A percentile compares a stretch with the other conserved stretches of the same genome.
phyloP scores from a whole-genome alignment of 768 basidiomycete genomes.

The Amanita rimosa region DNA sequence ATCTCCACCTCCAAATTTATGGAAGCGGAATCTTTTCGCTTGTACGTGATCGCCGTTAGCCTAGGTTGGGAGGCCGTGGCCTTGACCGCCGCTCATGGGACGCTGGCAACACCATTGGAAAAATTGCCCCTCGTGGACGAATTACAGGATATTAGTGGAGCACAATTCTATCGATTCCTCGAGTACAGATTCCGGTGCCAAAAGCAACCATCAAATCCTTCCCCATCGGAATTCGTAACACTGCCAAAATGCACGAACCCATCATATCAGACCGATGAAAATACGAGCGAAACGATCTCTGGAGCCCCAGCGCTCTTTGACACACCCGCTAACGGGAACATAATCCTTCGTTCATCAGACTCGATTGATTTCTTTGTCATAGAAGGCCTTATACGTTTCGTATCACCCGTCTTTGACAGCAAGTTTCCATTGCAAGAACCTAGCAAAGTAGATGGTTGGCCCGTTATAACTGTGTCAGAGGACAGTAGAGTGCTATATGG shows the following conservation, averaged over 20 bases:
- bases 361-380: neutral
- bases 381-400: neutral
- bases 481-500: conserved; percentile 5
- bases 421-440: conserved; percentile 18
- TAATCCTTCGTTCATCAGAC: conserved; percentile 4
- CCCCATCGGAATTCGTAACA: neutral
- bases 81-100: conserved; percentile 20
- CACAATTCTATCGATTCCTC: neutral
- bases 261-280: neutral
- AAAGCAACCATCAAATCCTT: too few species aligned
- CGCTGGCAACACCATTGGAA: conserved; percentile 28
- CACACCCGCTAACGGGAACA: neutral
- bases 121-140: neutral
- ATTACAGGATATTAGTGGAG: neutral
- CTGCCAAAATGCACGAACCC: neutral
- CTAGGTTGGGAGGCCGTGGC: conserved; percentile 10
- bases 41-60: neutral
- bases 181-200: neutral
- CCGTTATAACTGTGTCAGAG: conserved; percentile 9
- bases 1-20: neutral
- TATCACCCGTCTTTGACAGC: conserved; percentile 9
- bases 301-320: neutral
- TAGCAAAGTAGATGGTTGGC: conserved; percentile 1
- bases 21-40: neutral
- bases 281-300: neutral